Conservation (phyloP, 2,329 filamentous ascomycete genomes). For the Alternaria panax region DNA sequence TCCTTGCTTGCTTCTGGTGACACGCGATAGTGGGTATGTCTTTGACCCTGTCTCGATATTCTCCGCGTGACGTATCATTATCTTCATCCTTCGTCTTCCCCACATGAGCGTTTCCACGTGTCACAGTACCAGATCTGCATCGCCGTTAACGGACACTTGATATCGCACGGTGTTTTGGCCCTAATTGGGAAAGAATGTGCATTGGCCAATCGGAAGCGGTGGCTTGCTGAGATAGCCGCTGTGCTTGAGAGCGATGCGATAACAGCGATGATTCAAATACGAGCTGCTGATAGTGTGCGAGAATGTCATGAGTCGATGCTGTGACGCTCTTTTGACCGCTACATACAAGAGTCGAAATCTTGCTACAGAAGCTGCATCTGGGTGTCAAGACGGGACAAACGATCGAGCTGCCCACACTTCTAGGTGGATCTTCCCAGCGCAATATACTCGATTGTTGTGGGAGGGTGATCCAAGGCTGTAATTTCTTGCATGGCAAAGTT, state of each 20-base stretch:
- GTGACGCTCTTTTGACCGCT: neutral
- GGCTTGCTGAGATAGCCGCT: neutral
- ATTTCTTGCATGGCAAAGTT: neutral
- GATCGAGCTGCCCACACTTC: neutral
- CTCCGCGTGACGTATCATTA: neutral
- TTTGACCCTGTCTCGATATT: neutral
- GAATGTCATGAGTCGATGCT: neutral
- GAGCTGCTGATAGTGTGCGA: neutral
- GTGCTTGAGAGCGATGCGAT: neutral
- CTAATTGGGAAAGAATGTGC: conserved; percentile 22
- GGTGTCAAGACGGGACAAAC: neutral
- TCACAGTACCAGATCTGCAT: neutral
- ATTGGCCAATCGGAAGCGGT: conserved; percentile 7
- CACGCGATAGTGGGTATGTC: neutral
- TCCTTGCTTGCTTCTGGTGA: neutral
- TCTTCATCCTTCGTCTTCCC: neutral
- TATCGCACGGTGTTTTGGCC: conserved; percentile 6
- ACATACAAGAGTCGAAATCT: neutral
- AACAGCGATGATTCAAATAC: neutral
- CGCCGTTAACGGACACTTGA: conserved; percentile 12
- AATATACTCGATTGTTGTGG: neutral
- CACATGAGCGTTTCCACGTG: neutral
- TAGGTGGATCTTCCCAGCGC: neutral
- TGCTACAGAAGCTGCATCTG: neutral
- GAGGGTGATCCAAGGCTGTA: neutral